phyloP scores from a whole-genome alignment of 768 basidiomycete species.

The Tephrocybe sp. region DNA sequence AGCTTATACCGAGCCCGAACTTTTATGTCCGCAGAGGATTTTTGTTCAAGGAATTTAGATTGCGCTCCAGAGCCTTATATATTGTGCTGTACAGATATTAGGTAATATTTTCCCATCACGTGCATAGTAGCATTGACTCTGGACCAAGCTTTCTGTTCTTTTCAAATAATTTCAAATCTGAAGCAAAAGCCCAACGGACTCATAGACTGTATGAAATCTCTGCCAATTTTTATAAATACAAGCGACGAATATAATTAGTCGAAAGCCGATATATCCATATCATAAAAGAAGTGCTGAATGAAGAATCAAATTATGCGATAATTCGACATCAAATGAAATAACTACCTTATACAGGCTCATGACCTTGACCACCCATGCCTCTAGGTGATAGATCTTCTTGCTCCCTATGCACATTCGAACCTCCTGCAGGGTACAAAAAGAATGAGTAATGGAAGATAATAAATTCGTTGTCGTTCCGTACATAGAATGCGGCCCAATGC shows the following conservation, averaged over 20 bases:
- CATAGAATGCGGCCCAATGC: constrained; percentile 98
- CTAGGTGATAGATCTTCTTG: constrained; percentile 92
- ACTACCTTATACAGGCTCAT: constrained; percentile 88
- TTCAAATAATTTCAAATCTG: too few species aligned
- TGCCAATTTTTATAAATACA: background rate
- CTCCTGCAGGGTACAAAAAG: constrained; percentile 52
- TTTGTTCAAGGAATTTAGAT: constrained; percentile 50
- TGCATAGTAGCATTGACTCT: constrained; percentile 1
- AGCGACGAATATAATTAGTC: constrained; percentile 28
- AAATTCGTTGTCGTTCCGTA: constrained; percentile 33
- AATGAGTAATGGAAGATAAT: background rate
- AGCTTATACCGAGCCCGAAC: constrained; percentile 86
- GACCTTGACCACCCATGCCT: constrained; percentile 95
- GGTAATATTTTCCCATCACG: constrained; percentile 37
- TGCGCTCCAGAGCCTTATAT: constrained; percentile 14
- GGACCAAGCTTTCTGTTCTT: background rate
- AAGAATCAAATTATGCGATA: constrained; percentile 3
- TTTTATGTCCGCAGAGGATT: constrained; percentile 77
- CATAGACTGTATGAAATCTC: too few species aligned
- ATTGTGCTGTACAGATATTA: constrained; percentile 31
- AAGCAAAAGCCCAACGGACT: too few species aligned
- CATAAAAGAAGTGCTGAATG: constrained; percentile 56
- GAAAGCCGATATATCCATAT: constrained; percentile 58
- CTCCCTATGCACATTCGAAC: constrained; percentile 90
- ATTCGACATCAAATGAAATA: background rate